phyloP scores from a whole-genome alignment of 75 land plant genomes.

The Adiantum capillusveneris region DNA sequence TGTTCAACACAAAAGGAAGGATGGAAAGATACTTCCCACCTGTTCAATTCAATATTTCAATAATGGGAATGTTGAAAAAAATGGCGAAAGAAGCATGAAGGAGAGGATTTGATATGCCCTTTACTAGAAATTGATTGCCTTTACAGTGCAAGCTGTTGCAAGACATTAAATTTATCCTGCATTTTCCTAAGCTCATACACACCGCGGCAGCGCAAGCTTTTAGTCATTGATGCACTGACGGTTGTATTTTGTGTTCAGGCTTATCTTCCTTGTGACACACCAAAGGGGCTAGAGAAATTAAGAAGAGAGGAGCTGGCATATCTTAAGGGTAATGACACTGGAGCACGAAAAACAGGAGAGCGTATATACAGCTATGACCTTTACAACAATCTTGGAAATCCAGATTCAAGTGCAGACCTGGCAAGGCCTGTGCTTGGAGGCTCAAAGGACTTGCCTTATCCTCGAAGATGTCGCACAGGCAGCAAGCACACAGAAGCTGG shows the following conservation, averaged over 20 bases:
- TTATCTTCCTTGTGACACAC: constrained; percentile 40
- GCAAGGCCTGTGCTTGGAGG: constrained; percentile 52
- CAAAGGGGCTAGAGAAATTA: constrained; percentile 18
- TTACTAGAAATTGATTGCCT: too few species aligned
- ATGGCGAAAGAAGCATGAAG: too few species aligned
- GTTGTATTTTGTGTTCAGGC: constrained; percentile 28
- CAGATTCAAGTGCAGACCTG: constrained; percentile 24
- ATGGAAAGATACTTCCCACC: too few species aligned
- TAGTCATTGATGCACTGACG: too few species aligned
- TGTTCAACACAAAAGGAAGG: too few species aligned
- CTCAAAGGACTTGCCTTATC: constrained; percentile 39
- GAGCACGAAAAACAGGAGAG: constrained; percentile 38
- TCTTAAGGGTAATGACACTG: constrained; percentile 49
- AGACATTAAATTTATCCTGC: too few species aligned
- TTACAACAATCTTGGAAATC: constrained; percentile 69
- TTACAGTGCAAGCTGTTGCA: too few species aligned
- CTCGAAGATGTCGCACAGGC: constrained; percentile 62
- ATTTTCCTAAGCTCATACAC: too few species aligned
- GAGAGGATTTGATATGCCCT: too few species aligned
- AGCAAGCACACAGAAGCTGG: constrained; percentile 36
- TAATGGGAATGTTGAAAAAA: too few species aligned
- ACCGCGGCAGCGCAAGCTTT: too few species aligned
- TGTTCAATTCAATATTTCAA: too few species aligned
- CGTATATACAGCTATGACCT: constrained; percentile 70
- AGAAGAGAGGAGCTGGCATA: constrained; percentile 38